Base-by-base conservation (phyloP, 2,329 filamentous ascomycete genomes). In the Exophiala aquamarina region DNA sequence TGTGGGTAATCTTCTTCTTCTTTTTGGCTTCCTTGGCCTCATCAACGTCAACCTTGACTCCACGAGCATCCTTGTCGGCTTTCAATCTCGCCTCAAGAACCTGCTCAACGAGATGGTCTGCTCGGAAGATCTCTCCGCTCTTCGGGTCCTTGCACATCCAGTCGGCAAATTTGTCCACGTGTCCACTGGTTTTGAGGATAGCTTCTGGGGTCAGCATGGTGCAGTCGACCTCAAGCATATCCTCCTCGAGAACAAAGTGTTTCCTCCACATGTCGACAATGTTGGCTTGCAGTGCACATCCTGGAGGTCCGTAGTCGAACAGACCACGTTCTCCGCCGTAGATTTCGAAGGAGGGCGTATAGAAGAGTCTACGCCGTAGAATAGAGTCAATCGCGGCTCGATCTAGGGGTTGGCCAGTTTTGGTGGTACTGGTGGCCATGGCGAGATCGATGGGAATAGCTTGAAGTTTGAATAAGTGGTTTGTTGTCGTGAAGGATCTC, bases 71-170 rank as follows among this genome's bases (percentile, higher is more conserved):
- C 75, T 93, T 93, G 74, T 97, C 84, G 43, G 89, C 90, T 70
- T 91, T 92, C 52, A 98, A 72, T 31, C 93, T 81, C 38, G 82
- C 76, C 75, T 96, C 91, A 42, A 98, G 81, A 29, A 96, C 84
- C 61, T 95, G 89, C 77, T 97, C 91, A 58, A 98, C 91, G 62
- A 97, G 82, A 74, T 98, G 93, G 66, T 98, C 93, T 49, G 93
- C 90, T 60, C 93, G 84, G 67, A 98, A 83, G 64, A 96, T 95
- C 70, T 98, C 93, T 66, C 93, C 93, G 62, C 86, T 95, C 79
- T 95, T 94, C 55, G 92, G 89, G 70, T 98, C 93, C 72, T 95
- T 95, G 83, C 89, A 95, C 91, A 97, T 96, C 89, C 88, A 97
- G 70, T 97, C 92, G 70, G 89, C 87, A 65, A 97, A 97, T 71